These are phyloP conservation scores for Bretschneidera sinensis DNA, from an alignment of 345 rosid genomes.

Conservation along the genomic window DNA sequence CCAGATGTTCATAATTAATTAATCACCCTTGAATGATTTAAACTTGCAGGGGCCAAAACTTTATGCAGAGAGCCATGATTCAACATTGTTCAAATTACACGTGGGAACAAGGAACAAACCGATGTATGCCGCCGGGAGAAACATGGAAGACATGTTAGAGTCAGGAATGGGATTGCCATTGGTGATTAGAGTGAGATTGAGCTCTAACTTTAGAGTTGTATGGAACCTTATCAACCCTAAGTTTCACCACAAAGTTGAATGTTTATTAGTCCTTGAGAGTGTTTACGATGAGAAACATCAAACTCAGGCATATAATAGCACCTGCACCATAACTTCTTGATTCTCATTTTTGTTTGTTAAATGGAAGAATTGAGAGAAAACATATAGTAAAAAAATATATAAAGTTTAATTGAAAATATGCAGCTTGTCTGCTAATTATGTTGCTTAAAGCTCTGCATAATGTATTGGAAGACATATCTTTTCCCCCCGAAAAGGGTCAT, in stretches of 20 bases:
- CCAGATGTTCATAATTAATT: too few species aligned
- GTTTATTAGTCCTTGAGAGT: slow-evolving; percentile 38
- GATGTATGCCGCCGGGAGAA: slow-evolving; percentile 85
- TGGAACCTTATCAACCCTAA: slow-evolving; percentile 51
- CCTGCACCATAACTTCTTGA: slow-evolving; percentile 21
- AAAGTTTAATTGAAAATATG: too few species aligned
- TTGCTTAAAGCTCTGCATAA: too few species aligned
- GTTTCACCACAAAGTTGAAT: slow-evolving; percentile 46
- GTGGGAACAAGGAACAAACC: slow-evolving; percentile 62
- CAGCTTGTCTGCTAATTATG: too few species aligned
- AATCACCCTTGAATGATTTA: too few species aligned
- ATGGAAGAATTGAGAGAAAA: too few species aligned
- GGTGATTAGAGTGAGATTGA: slow-evolving; percentile 31
- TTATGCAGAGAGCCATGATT: slow-evolving; percentile 40
- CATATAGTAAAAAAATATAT: too few species aligned
- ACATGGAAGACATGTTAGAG: slow-evolving; percentile 69
- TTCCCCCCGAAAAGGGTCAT: too few species aligned
- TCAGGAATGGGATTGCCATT: slow-evolving; percentile 67
- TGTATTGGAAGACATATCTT: too few species aligned
- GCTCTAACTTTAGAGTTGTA: slow-evolving; percentile 48
- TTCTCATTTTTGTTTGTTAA: too few species aligned
- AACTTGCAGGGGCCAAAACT: slow-evolving; percentile 43
- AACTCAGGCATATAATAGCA: slow-evolving; percentile 36
- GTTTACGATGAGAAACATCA: slow-evolving; percentile 30
- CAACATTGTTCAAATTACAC: slow-evolving; percentile 34